Conservation (phyloP, 495 filamentous ascomycete species). For the Tirmania nivea region DNA sequence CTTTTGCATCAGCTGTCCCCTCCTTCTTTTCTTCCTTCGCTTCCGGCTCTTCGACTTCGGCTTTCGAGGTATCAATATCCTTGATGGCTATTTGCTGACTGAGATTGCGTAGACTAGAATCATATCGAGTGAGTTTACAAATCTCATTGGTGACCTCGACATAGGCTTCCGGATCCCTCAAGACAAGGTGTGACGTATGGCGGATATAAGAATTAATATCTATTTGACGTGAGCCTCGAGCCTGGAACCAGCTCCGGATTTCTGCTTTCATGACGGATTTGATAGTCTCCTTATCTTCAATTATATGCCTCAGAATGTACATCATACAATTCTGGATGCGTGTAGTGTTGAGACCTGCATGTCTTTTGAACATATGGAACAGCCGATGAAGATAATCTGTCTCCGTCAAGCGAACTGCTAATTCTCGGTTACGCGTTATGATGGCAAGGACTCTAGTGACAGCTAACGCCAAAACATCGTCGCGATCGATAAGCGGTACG, state of each 20-base stretch:
- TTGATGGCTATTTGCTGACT: slow-evolving; percentile 38
- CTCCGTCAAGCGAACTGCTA: slow-evolving; percentile 58
- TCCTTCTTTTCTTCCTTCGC: neutral
- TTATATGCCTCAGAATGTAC: slow-evolving; percentile 72
- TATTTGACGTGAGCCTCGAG: slow-evolving; percentile 30
- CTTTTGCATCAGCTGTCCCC: slow-evolving; percentile 4
- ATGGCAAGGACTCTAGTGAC: slow-evolving; percentile 72
- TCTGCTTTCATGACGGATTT: slow-evolving; percentile 85
- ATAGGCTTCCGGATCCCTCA: slow-evolving; percentile 71
- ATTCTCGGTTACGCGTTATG: slow-evolving; percentile 52
- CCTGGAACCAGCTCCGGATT: slow-evolving; percentile 52
- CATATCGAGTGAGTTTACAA: slow-evolving; percentile 43
- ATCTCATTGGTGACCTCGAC: slow-evolving; percentile 79
- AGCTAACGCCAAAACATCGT: slow-evolving; percentile 64
- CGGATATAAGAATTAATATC: slow-evolving; percentile 56
- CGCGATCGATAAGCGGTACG: slow-evolving; percentile 66
- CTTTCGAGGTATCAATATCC: slow-evolving; percentile 21
- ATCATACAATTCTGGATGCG: slow-evolving; percentile 64
- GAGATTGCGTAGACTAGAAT: slow-evolving; percentile 20
- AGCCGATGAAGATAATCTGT: slow-evolving; percentile 74
- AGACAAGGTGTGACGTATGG: slow-evolving; percentile 56
- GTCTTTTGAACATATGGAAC: slow-evolving; percentile 85
- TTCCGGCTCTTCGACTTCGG: slow-evolving; percentile 13
- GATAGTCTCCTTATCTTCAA: slow-evolving; percentile 80
- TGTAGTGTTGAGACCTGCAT: slow-evolving; percentile 51